Base-by-base conservation (phyloP, 2,329 filamentous ascomycete genomes). In the Hypoxylon sp. region DNA sequence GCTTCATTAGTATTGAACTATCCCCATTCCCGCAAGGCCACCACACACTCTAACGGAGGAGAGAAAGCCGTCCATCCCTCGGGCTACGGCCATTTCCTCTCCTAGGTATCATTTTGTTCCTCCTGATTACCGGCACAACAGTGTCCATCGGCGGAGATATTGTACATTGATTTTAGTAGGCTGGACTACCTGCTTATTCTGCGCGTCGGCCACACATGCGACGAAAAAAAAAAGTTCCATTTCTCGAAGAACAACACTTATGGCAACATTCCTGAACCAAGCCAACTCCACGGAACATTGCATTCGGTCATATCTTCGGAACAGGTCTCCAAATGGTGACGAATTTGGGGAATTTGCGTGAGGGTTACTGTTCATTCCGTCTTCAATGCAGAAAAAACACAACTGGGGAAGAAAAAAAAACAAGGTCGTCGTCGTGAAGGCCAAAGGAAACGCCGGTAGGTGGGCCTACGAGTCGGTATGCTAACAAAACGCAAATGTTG, bases 261-360 rank as follows among this genome's bases (percentile, higher is more conserved):
- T 61, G 31, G 53, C 47, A 24, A 63, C 58, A 60, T 63, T 57
- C 55, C 68, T 51, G 55, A 70, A 63, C 53, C 65, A 66, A 58
- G 17, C 51, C 52, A 70, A 70, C 68, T 70, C 68, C 68, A 37
- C 63, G 55, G 50, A 39, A 55, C 68, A 66, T 68, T 60, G 65
- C 68, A 48, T 68, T 66, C 58, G 64, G 65, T 70, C 65, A 66
- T 67, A 55, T 70, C 65, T 68, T 70, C 68, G 57, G 65, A 65
- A 65, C 57, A 61, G 46, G 50, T 48, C 50, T 61, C 58, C 62
- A 56, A 51, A 55, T 61, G 37, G 42, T 35, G 35, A 54, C 48
- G 55, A 63, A 63, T 70, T 42, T 26, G 44, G 56, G 44, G 26
- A 24, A 22, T 58, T 67, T 39, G 59, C 63, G 59, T 67, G 56